Base-by-base conservation (phyloP, 495 filamentous ascomycete species). In the Penicillium turbatum region DNA sequence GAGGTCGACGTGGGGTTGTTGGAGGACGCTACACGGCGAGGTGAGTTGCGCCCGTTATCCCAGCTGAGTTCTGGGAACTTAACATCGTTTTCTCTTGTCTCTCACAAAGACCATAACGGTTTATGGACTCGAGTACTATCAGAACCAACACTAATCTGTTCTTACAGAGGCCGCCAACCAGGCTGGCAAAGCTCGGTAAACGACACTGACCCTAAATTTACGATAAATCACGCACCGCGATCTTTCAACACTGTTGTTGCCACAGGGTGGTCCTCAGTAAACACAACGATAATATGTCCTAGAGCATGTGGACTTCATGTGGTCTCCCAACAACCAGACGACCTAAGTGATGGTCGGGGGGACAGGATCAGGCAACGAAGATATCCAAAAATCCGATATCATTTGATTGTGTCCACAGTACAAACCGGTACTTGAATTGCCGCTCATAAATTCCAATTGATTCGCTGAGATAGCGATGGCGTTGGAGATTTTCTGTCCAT, bases 1-100 rank as follows among this genome's bases (percentile, higher is more conserved):
- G 87, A 88, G 37, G 92, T 98, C 21, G 93, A 98, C 68, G 86
- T 90, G 11, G 87, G 86, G 27, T 70, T 99, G 59, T 71, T 99
- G 64, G 93, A 97, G 78, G 93, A 99, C 82, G 92, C 92, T 19
- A 96, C 92, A 46, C 82, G 92, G 70, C 85, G 92, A 84, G 93
- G 91, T 95, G 62, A 59, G 82, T 76, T 29, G 21, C 39, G 44
- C 21, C 8, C 9, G 11, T 2, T 13, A 10, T 21, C 21, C 12
- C 2, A 15, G n/a, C 29, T 16, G 3, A 29, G 6, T 27, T 34
- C 4, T 34, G 10, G 7, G 16, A 9, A 9, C 12, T 37, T 5
- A 8, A 37, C 12, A 17, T 26, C 41, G 6, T n/a, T 7, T 43
- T 31, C 3, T 30, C 3, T 5, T 8, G 1, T 29, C 15, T 19